Conservation (phyloP, 1,139 yeast species). For the Spathaspora sp. region DNA sequence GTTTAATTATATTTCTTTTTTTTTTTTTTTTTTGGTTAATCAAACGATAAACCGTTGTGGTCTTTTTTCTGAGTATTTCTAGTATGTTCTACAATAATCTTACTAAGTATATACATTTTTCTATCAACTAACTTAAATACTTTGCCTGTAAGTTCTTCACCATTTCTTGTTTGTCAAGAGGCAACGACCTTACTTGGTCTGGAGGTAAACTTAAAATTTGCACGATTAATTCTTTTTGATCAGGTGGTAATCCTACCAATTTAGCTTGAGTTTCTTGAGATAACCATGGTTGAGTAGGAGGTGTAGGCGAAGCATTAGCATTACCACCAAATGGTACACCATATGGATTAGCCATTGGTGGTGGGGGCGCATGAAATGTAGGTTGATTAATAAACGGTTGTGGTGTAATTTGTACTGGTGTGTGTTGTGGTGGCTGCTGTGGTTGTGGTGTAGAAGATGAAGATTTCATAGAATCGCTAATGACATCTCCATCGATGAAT, state of each 20-base stretch:
- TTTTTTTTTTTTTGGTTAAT: neutral
- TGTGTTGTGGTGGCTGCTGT: slow-evolving; percentile 9
- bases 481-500: slow-evolving; percentile 62
- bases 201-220: slow-evolving; percentile 61
- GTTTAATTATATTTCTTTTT: neutral
- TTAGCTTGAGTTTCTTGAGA: slow-evolving; percentile 51
- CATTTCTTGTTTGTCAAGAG: slow-evolving; percentile 60
- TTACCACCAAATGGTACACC: slow-evolving; percentile 4
- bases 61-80: neutral
- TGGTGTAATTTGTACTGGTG: slow-evolving; percentile 1
- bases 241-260: slow-evolving; percentile 46
- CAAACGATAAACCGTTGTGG: too few relatives aligned
- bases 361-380: slow-evolving; percentile 8
- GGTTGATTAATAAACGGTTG: slow-evolving; percentile 6
- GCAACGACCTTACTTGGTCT: slow-evolving; percentile 54
- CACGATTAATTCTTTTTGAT: slow-evolving; percentile 63
- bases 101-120: too few relatives aligned
- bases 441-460: slow-evolving; percentile 26
- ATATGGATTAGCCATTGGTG: slow-evolving; percentile 6
- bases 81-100: too few relatives aligned
- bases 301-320: too few relatives aligned
- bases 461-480: slow-evolving; percentile 45
- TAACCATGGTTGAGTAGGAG: slow-evolving; percentile 43
- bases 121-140: slow-evolving; percentile 34
- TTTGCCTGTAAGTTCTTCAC: slow-evolving; percentile 59